Base-by-base conservation (phyloP, 192 early-diverging fungal species). In the Backusella parvicylindrica region DNA sequence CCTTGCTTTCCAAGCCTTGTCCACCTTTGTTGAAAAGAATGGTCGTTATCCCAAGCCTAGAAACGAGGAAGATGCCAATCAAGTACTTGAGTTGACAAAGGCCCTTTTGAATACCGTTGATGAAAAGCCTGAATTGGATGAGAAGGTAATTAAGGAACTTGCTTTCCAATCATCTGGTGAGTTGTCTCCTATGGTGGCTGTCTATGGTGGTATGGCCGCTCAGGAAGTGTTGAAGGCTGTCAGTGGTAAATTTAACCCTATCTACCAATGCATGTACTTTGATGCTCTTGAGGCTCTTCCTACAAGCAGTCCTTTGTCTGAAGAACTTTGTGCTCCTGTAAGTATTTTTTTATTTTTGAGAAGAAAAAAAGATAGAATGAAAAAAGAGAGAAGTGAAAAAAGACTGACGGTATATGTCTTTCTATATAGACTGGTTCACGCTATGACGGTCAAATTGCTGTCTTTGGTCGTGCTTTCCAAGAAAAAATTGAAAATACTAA, bases 161-260 rank as follows among this genome's bases (percentile, higher is more conserved):
- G 76, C 97, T 37, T 98, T 86, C 75, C 92, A 95, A 80, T 95
- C 97, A 18, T 78, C 87, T 23, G 98, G 98, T 60, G 95, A 98
- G 75, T 75, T 99, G 53, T 86, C 96, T 18, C 96, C 98, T 37
- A 97, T 99, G 96, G 88, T 90, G 23, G 98, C 97, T 16, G 90
- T 98, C n/a, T 89, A 97, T 81, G 98, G 98, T 70, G 98, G 98
- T 49, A 82, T 98, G 23, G 92, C 96, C 28, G 98, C 96, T 21
- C 98, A 99, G 83, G 98, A 99, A 82, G 97, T 98, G 15, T 88
- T 99, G 12, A 99, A 99, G 89, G 94, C 65, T 4, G 93, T 92
- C 85, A 95, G 93, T 77, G 97, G 95, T 74, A 99, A 99, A 81
- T 99, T 99, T 82, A 83, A 85, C 75, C 98, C 98, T 13, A 93